A percentile compares a stretch with the other conserved stretches of the same genome.
Evolutionary conservation across 768 basidiomycete genomes (phyloP).

Genomic region (Auriscalpium vulgare): DNA sequence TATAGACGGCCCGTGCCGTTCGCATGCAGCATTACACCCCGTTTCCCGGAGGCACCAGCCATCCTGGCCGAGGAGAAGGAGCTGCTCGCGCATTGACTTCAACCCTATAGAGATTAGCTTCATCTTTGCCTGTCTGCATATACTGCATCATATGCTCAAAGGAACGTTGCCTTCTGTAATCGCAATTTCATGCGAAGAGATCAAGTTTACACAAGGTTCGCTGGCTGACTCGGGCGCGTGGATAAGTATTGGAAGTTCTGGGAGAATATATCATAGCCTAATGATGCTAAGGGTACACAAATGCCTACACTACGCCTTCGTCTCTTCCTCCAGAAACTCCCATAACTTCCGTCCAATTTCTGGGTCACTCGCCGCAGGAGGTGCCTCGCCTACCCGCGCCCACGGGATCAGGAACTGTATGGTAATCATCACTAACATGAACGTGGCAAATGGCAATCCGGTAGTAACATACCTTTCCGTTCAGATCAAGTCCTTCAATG

Average conservation of each 20-base stretch:
- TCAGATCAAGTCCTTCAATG: slow-evolving; percentile 22
- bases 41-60: neutral
- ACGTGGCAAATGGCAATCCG: too few relatives aligned
- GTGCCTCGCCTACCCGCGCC: slow-evolving; percentile 18
- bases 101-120: too few relatives aligned
- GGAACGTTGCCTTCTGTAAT: too few relatives aligned
- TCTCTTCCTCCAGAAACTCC: slow-evolving; percentile 19
- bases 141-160: too few relatives aligned
- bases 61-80: neutral
- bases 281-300: neutral
- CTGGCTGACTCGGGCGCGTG: too few relatives aligned
- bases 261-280: neutral
- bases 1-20: neutral
- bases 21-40: neutral
- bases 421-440: neutral
- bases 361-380: slow-evolving; percentile 13
- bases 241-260: too few relatives aligned
- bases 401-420: slow-evolving; percentile 19
- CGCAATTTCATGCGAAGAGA: too few relatives aligned
- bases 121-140: too few relatives aligned
- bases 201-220: too few relatives aligned
- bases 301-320: neutral
- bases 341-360: slow-evolving; percentile 19
- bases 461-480: slow-evolving; percentile 22
- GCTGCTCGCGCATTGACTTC: neutral